Evolutionary conservation across 306 rosid genomes (phyloP), one percentile per base, ranked within the genome.

Genomic region (Ormosia emarginata): DNA sequence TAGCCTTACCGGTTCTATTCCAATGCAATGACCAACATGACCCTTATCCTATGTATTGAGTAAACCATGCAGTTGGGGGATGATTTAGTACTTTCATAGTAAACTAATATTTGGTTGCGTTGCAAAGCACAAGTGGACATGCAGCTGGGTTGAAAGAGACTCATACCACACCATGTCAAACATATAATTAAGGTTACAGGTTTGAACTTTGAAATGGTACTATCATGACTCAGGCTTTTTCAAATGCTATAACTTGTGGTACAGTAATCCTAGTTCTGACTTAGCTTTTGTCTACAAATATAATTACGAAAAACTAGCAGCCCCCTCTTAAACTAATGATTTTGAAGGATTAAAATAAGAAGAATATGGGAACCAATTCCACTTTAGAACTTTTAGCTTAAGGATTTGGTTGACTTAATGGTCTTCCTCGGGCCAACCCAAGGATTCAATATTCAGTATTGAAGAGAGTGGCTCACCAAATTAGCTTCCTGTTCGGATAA

Each of bases 391-490:
- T 17, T 76, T 57, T 36, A 15, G 50, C 11, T 12, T 10, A 39
- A 71, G 57, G 84, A 78, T 50, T 85, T 56, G 44, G 63, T 47
- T 82, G 80, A 83, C 67, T 79, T 17, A 43, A 67, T 63, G 72
- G 71, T 68, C 62, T 29, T 59, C 30, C 57, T 24, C 9, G 33
- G 68, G 76, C 47, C 72, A 46, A 71, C 39, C 50, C 15, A 18
- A 14, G 56, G 17, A 61, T 55, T 75, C 14, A 50, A 58, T 37
- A 73, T 57, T 46, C 64, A 40, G 75, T 34, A 11, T 15, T 39
- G 13, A 75, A 66, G 67, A 77, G 79, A 80, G 87, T 86, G 83
- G 89, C 72, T 88, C 79, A 83, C 89, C 89, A 30, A 83, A 85
- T 84, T 85, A 43, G 32, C 44, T 75, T 77, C 56, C 29, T 69